Evolutionary conservation across 2,329 filamentous ascomycete species (phyloP).

Genomic region (Fusarium concolor): DNA sequence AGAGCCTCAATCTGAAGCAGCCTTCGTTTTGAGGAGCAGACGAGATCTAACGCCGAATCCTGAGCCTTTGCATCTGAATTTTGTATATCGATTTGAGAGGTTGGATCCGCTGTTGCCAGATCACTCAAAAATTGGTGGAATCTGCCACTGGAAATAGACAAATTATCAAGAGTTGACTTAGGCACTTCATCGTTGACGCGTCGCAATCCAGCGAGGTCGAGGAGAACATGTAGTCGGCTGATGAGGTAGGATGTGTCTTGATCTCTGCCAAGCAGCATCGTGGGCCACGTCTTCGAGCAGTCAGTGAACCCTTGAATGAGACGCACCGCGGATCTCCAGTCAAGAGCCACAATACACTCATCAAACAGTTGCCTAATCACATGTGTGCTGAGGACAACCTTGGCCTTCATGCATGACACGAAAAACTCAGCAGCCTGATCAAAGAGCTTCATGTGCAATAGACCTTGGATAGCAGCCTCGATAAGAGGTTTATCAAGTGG

Average conservation of each 20-base stretch:
- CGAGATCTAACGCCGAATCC: background rate
- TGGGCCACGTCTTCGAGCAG: conserved; percentile 44
- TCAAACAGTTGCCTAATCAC: conserved; percentile 56
- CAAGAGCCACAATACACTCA: conserved; percentile 55
- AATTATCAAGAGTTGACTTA: conserved; percentile 36
- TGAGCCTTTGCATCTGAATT: background rate
- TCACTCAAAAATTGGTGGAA: conserved; percentile 42
- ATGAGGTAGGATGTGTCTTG: conserved; percentile 44
- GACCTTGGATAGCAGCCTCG: conserved; percentile 60
- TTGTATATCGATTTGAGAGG: conserved; percentile 12
- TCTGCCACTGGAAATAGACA: conserved; percentile 43
- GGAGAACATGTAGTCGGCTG: conserved; percentile 49
- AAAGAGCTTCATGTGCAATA: conserved; percentile 61
- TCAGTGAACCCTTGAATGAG: conserved; percentile 48
- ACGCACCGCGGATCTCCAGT: conserved; percentile 53
- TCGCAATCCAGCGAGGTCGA: conserved; percentile 53
- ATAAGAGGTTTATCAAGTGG: conserved; percentile 54
- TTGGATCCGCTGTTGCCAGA: conserved; percentile 30
- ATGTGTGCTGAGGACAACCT: conserved; percentile 48
- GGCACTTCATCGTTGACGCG: conserved; percentile 6
- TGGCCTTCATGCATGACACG: conserved; percentile 53
- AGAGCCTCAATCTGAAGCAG: conserved; percentile 52
- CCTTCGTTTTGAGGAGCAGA: conserved; percentile 39
- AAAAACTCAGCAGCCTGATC: conserved; percentile 59
- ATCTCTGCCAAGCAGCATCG: conserved; percentile 41